Conservation (phyloP, 2,329 filamentous ascomycete species). For the Bipolaris sorokiniana region DNA sequence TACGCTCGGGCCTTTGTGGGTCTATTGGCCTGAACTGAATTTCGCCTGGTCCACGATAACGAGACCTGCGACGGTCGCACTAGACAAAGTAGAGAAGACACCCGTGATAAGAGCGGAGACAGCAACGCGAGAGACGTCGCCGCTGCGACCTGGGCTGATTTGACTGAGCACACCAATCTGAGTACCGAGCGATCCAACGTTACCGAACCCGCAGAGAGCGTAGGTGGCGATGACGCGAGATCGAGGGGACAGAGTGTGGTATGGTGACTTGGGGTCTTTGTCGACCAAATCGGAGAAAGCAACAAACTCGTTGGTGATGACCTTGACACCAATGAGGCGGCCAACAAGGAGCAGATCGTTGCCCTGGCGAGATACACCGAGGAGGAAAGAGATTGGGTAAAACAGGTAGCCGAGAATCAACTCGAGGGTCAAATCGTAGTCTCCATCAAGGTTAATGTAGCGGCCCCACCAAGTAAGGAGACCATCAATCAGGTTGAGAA, state of each 20-base stretch:
- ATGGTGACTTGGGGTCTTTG: constrained; percentile 54
- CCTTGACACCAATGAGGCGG: constrained; percentile 81
- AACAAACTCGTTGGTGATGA: constrained; percentile 85
- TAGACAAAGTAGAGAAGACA: constrained; percentile 78
- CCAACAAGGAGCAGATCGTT: constrained; percentile 72
- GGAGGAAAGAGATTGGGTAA: constrained; percentile 79
- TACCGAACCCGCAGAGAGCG: constrained; percentile 76
- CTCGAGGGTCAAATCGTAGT: constrained; percentile 74
- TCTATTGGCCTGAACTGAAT: constrained; percentile 30
- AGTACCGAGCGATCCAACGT: constrained; percentile 85
- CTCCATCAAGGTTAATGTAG: constrained; percentile 73
- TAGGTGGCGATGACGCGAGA: constrained; percentile 85
- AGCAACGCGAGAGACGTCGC: constrained; percentile 77
- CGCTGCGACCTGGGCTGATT: constrained; percentile 74
- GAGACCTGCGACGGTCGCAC: constrained; percentile 65
- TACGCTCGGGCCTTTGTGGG: background rate
- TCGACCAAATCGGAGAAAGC: constrained; percentile 67
- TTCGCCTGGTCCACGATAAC: constrained; percentile 56
- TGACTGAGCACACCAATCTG: constrained; percentile 88
- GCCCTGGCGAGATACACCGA: constrained; percentile 71
- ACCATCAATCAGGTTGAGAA: constrained; percentile 75
- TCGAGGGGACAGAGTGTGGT: constrained; percentile 67
- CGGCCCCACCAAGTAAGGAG: constrained; percentile 83
- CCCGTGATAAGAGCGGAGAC: constrained; percentile 79
- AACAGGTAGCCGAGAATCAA: constrained; percentile 78